These are phyloP conservation scores for Fennellomyces sp. DNA, from an alignment of 371 early-diverging fungal genomes.

Conservation along the genomic window DNA sequence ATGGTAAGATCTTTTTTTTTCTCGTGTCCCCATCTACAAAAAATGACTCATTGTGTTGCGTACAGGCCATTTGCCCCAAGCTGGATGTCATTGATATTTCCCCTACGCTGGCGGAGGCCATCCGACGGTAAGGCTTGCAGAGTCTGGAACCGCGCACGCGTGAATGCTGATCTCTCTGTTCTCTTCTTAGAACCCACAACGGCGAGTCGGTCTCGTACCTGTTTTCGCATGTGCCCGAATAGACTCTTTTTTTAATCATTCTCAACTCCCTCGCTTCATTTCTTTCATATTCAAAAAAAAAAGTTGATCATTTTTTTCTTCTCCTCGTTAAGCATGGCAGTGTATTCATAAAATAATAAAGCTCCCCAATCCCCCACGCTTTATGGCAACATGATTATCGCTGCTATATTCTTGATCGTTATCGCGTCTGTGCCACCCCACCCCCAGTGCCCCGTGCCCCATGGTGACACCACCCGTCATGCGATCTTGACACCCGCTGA, in stretches of 20 bases:
- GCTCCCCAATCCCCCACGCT: not conserved
- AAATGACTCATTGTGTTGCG: not conserved
- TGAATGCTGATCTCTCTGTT: not conserved
- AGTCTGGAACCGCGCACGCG: not conserved
- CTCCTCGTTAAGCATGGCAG: not conserved
- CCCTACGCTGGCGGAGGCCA: constrained; percentile 93
- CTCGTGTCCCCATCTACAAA: not conserved
- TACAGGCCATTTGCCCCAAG: constrained; percentile 78
- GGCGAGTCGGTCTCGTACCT: constrained; percentile 94
- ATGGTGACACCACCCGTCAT: no score
- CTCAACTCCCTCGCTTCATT: not conserved
- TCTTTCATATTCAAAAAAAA: not conserved
- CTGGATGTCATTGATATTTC: constrained; percentile 93
- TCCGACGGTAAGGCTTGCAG: constrained; percentile 54
- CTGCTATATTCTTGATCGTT: not conserved
- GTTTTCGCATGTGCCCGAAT: constrained; percentile 67
- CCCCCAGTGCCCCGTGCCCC: not conserved
- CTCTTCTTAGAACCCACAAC: constrained; percentile 79
- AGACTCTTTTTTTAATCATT: constrained; percentile 8
- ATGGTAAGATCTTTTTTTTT: constrained; percentile 35
- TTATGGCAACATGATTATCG: not conserved
- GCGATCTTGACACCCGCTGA: no score
- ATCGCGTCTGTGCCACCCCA: not conserved
- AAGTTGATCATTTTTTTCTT: no score
- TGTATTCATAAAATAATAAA: not conserved